A percentile compares a stretch with the other conserved stretches of the same genome.
Evolutionary conservation across 2,329 filamentous ascomycete genomes (phyloP).

Genomic region (Trichoderma harzianum): DNA sequence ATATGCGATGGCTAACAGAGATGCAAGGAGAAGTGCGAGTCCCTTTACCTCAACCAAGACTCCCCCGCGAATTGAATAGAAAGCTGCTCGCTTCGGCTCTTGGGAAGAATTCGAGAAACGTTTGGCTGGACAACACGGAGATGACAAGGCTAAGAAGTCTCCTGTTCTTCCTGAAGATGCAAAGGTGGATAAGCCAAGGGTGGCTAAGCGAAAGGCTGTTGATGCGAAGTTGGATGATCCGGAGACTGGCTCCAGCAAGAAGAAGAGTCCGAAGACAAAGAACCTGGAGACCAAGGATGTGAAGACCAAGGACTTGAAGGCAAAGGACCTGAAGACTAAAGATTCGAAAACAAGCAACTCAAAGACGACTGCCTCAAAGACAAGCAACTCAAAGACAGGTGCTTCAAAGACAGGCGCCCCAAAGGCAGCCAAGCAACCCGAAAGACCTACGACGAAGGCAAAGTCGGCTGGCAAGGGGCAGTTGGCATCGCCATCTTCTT

Average conservation of each 20-base stretch:
- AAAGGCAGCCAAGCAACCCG: not conserved
- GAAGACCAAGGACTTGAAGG: not conserved
- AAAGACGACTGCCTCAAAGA: not conserved
- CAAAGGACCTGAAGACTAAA: not conserved
- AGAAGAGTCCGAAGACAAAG: no score
- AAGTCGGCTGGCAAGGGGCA: not conserved
- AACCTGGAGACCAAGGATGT: not conserved
- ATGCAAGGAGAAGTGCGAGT: conserved; percentile 37
- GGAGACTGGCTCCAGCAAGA: not conserved
- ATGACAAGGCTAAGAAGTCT: not conserved
- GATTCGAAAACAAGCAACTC: not conserved
- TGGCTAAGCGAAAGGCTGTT: not conserved
- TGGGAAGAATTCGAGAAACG: conserved; percentile 29
- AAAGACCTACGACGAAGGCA: not conserved
- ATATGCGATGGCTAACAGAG: conserved; percentile 9
- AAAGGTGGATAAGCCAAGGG: not conserved
- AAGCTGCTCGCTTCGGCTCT: conserved; percentile 32
- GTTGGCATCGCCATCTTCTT: not conserved
- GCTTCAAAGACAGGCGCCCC: not conserved
- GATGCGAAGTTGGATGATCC: not conserved
- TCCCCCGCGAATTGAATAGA: conserved; percentile 44
- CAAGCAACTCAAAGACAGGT: not conserved
- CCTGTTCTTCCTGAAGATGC: not conserved
- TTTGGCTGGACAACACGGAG: conserved; percentile 19
- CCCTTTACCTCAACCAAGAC: conserved; percentile 38